Base-by-base conservation (phyloP, 1,284 basidiomycete species). In the Apiotrichum veenhuisii region DNA sequence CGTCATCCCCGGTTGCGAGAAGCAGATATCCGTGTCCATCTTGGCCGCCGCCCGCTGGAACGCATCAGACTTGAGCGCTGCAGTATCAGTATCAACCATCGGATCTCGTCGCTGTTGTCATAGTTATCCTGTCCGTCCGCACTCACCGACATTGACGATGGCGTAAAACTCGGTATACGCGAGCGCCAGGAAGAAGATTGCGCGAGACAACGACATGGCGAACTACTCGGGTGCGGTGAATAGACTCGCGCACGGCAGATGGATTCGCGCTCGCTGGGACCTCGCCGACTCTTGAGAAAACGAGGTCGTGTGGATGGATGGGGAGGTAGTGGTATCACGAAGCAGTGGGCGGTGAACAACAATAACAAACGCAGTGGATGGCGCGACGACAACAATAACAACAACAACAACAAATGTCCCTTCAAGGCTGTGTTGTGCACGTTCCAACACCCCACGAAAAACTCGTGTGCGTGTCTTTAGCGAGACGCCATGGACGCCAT, bases 1-100 rank as follows among this genome's bases (percentile, higher is more conserved):
- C 40, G 26, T 34, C 34, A 49, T 40, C 2, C 49, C 49, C 2
- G 44, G 44, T 20, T 55, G 38, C 23, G 23, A 11, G 27, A 54
- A 58, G 53, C 57, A 58, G 25, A 30, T 26, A 10, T 22, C 27
- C 1, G 56, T 50, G 8, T 11, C 22, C 12, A 58, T 20, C 2
- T 44, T 23, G 26, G n/a, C 7, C 3, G 33, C 33, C 15, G 38
- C 23, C 18, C 15, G 15, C 18, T 22, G 20, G 23, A 55, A 25
- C 12, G 47, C 30, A 9, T 37, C 22, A 4, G 48, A 48, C 2
- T 30, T n/a, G 25, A 55, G 36, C 11, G 46, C 53, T 55, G 33
- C 7, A 12, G 44, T 44, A 37, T 34, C 33, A 37, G 40, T 41
- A 10, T 20, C 18, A 20, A 9, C 37, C n/a, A n/a, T n/a, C n/a